phyloP scores from a whole-genome alignment of 1,139 yeast genomes.

The Saccharomycopsis phalli region DNA sequence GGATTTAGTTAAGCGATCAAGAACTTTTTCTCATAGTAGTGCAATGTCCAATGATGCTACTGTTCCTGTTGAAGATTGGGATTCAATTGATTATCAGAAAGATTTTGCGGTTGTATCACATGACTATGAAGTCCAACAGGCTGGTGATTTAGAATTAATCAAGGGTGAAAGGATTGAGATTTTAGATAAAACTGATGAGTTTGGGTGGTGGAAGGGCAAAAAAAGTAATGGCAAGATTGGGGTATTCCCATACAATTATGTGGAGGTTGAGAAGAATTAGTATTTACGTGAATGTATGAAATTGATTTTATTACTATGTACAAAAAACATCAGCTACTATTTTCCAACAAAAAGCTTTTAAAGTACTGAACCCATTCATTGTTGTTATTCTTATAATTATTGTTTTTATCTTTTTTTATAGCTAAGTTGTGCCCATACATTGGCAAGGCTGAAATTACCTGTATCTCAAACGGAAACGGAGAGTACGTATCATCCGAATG shows the following conservation, averaged over 20 bases:
- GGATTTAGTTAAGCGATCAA: slow-evolving; percentile 8
- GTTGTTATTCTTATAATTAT: background rate
- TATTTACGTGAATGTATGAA: too few relatives aligned
- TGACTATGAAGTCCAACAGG: slow-evolving; percentile 28
- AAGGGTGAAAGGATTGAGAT: slow-evolving; percentile 43
- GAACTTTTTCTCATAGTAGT: background rate
- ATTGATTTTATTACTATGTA: too few relatives aligned
- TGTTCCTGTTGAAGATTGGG: background rate
- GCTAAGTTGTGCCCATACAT: too few relatives aligned
- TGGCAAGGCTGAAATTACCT: background rate
- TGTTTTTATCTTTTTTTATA: background rate
- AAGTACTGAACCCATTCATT: slow-evolving; percentile 2
- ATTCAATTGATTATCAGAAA: background rate
- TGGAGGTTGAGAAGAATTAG: slow-evolving; percentile 23
- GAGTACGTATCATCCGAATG: background rate
- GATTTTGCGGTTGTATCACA: slow-evolving; percentile 27
- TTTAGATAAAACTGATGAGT: slow-evolving; percentile 30
- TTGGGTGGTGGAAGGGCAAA: slow-evolving; percentile 58
- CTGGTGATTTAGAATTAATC: slow-evolving; percentile 42
- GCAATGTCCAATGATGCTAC: slow-evolving; percentile 16
- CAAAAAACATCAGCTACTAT: too few relatives aligned
- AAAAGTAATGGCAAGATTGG: slow-evolving; percentile 38
- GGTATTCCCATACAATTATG: slow-evolving; percentile 49
- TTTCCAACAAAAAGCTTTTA: background rate
- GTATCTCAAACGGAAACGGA: slow-evolving; percentile 8